Evolutionary conservation across 2,329 filamentous ascomycete genomes (phyloP).

Genomic region (Calonectria montana): DNA sequence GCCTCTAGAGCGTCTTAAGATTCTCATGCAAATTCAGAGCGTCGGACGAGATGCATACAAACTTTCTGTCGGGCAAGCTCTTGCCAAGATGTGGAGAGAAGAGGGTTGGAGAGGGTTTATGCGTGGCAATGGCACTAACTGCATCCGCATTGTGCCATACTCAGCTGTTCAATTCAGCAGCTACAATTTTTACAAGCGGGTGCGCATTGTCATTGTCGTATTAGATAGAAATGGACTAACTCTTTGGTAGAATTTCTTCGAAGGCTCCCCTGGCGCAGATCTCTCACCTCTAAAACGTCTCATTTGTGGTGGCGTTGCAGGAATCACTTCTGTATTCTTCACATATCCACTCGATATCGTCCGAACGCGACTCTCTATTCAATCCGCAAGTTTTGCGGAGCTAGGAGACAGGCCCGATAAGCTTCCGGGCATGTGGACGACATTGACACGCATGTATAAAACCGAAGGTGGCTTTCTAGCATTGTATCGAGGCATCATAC

Average conservation of each 20-base stretch:
- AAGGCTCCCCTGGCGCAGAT: constrained; percentile 78
- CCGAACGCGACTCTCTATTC: constrained; percentile 94
- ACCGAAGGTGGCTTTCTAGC: constrained; percentile 87
- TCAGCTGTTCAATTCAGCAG: constrained; percentile 98
- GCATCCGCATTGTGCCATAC: constrained; percentile 97
- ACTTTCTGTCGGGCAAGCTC: constrained; percentile 86
- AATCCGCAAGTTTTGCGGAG: constrained; percentile 92
- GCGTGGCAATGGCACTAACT: constrained; percentile 98
- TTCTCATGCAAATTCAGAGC: constrained; percentile 96
- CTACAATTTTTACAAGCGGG: constrained; percentile 96
- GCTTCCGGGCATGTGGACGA: constrained; percentile 92
- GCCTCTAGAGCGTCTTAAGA: constrained; percentile 94
- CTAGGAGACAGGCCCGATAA: constrained; percentile 73
- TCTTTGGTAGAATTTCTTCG: constrained; percentile 73
- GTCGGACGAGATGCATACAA: constrained; percentile 93
- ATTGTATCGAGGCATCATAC: constrained; percentile 93
- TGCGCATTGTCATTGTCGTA: constrained; percentile 55
- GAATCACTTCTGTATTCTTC: constrained; percentile 93
- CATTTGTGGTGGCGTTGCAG: constrained; percentile 89
- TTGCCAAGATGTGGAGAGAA: constrained; percentile 95
- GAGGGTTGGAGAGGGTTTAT: constrained; percentile 98
- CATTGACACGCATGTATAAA: constrained; percentile 86
- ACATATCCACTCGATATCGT: constrained; percentile 99
- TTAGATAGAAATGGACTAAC: constrained; percentile 1
- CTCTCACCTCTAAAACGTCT: constrained; percentile 81